Base-by-base conservation (phyloP, 768 basidiomycete genomes). In the Mycena floridula region DNA sequence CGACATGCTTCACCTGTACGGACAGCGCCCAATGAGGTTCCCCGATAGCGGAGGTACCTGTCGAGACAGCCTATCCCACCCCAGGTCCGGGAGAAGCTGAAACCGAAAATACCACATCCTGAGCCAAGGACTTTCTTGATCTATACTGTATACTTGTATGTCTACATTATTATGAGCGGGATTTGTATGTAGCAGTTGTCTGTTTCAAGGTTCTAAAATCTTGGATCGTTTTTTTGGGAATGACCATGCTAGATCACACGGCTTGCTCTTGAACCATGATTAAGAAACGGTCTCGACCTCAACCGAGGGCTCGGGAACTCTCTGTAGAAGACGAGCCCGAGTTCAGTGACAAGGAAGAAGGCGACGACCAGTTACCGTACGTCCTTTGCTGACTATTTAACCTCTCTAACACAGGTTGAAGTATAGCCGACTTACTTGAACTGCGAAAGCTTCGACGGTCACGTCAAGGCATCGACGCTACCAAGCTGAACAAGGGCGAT, bases 401-500 rank as follows among this genome's bases (percentile, higher is more conserved):
- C 36, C 20, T 22, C 1, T 43, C 26, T 44, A 40, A 50, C 40
- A 26, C 39, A 37, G 18, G 21, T 16, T 20, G 16, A 27, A 89
- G 89, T 43, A 64, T 95, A 22, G 77, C 86, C 50, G 91, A 95
- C 43, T 74, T 98, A 15, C 77, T 95, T 32, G 86, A 92, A 51
- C 65, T 96, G 22, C 76, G 91, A 37, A 91, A 83, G 58, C 66
- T 94, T 22, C 75, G 81, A 42, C 81, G 77, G 56, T 59, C 76
- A 24, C 69, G 88, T 45, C 77, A 82, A 56, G 95, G 94, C 2
- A 96, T 98, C 41, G 92, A 96, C 53, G 76, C 80, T 1, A 70
- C 80, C 39, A 93, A 85, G 57, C 68, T 99, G 12, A 89, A 83
- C 59, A 82, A 85, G 50, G 95, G 94, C 0, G 92, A 91, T 55